Conservation (phyloP, 1,139 yeast species). For the Yamadazyma jaroonii region DNA sequence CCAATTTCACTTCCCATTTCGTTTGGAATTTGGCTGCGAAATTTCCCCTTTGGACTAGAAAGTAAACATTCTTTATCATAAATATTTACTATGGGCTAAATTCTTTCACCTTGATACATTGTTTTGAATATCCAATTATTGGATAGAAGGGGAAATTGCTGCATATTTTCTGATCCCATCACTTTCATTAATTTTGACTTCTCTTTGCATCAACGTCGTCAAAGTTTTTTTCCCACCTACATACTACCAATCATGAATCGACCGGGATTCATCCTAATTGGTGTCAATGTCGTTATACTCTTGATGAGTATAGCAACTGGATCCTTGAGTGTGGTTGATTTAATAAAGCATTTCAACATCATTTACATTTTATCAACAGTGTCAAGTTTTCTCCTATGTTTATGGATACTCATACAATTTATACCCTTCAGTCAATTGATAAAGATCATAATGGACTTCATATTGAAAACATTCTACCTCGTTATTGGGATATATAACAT, state of each 20-base stretch:
- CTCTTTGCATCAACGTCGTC: neutral
- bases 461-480: slow-evolving; percentile 7
- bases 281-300: neutral
- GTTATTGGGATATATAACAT: slow-evolving; percentile 1
- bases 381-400: slow-evolving; percentile 9
- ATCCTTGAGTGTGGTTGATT: neutral
- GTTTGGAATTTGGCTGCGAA: too few species aligned
- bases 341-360: neutral
- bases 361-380: neutral
- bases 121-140: neutral
- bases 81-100: slow-evolving; percentile 2
- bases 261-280: neutral
- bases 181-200: neutral
- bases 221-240: too few species aligned
- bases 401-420: slow-evolving; percentile 12
- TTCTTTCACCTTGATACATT: neutral
- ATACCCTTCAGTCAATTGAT: slow-evolving; percentile 5
- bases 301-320: neutral
- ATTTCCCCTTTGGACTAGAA: slow-evolving; percentile 1
- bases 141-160: slow-evolving; percentile 2
- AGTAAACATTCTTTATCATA: slow-evolving; percentile 3
- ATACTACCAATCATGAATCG: neutral
- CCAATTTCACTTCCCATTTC: too few species aligned
- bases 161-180: neutral
- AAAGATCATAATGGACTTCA: slow-evolving; percentile 5